Evolutionary conservation across 2,329 filamentous ascomycete species (phyloP), one percentile per base, ranked within the genome.

Genomic region (Colletotrichum lini): DNA sequence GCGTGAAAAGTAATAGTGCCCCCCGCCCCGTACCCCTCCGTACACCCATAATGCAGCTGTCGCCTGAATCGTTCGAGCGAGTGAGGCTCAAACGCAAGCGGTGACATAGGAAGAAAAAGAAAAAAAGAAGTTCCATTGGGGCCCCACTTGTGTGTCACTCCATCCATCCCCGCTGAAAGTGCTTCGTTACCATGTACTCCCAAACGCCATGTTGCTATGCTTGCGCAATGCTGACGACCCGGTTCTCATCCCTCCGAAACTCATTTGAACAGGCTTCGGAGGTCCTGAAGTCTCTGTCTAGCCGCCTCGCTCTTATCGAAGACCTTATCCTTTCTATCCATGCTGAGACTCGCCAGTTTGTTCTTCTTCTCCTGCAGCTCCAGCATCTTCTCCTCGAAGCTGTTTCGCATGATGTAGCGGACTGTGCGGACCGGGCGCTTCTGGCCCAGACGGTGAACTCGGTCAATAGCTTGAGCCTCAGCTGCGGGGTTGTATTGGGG

Each of bases 401-500:
- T 98, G 72, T 90, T 86, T 30, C 89, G 87, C 94, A 98, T 98
- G 76, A 98, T 92, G 80, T 94, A 98, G 47, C 95, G 90, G 47
- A 94, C 91, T 2, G 95, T 97, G n/a, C 89, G 89, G 0, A 99
- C 96, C 15, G 92, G 89, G n/a, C 96, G 88, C 76, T 90, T 96
- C 84, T 99, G 96, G 0, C 96, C 95, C 2, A 98, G 85, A 21
- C 95, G 91, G 80, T 98, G 95, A 7, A 99, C 94, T 40, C 96
- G 94, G 79, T 98, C 96, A 9, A 98, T 89, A 2, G 96, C 96
- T 82, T 99, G 96, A 6, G 95, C 94, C 81, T 99, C 96, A 0
- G 95, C 94, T 0, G 95, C 95, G 0, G 96, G 96, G 78, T 99
- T 99, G 84, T 96, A 99, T 79, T 98, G 95, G 6, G 96, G 96